These are phyloP conservation scores for Achlya hypogyna DNA, from an alignment of 352 stramenopile genomes.

Conservation along the genomic window DNA sequence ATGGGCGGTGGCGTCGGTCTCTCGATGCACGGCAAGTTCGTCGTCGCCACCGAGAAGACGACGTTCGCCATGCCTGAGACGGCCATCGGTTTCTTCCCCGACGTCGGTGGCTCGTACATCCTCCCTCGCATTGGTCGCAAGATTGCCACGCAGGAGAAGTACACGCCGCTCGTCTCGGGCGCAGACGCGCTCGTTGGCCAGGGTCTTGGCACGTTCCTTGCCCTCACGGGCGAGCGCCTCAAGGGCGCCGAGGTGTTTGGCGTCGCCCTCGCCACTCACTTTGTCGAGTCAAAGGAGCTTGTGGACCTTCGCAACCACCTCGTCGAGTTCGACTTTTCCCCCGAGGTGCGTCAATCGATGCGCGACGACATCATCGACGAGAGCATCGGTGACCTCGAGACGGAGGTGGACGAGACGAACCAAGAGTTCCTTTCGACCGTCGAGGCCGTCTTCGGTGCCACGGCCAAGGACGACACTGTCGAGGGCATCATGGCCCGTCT, in stretches of 20 bases:
- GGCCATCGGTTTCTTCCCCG: conserved; percentile 96
- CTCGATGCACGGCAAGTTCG: conserved; percentile 94
- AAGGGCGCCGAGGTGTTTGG: conserved; percentile 85
- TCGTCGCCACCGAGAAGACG: conserved; percentile 95
- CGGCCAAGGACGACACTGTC: conserved; percentile 62
- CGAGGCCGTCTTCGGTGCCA: conserved; percentile 63
- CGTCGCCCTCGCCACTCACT: conserved; percentile 95
- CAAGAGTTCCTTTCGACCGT: conserved; percentile 65
- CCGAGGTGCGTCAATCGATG: conserved; percentile 66
- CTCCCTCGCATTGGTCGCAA: conserved; percentile 81
- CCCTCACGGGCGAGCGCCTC: conserved; percentile 89
- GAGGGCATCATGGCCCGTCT: conserved; percentile 62
- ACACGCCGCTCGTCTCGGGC: conserved; percentile 57
- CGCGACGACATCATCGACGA: conserved; percentile 82
- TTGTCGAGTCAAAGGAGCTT: conserved; percentile 83
- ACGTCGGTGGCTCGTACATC: conserved; percentile 92
- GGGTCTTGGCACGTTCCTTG: conserved; percentile 90
- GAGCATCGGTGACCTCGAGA: conserved; percentile 61
- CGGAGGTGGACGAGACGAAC: conserved; percentile 78
- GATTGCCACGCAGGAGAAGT: conserved; percentile 56
- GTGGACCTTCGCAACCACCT: conserved; percentile 84
- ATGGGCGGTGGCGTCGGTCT: conserved; percentile 98
- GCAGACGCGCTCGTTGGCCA: conserved; percentile 62
- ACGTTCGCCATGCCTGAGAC: conserved; percentile 99
- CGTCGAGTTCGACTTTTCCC: conserved; percentile 59